Conservation (phyloP, 2,329 filamentous ascomycete genomes). For the Fusarium sp. region DNA sequence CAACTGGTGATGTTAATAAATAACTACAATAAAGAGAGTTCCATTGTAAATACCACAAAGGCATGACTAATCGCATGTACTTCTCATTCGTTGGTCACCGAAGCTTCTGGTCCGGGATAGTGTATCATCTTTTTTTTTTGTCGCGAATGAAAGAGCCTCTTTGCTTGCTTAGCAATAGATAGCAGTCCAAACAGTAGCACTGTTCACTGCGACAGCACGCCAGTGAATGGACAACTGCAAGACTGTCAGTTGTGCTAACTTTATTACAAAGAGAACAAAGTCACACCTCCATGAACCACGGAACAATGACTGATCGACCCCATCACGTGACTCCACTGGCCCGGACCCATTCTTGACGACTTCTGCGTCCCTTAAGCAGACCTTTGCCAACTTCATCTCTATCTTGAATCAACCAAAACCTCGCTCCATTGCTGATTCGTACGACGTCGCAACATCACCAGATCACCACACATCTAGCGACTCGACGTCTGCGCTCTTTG, state of each 20-base stretch:
- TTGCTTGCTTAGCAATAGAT: slow-evolving; percentile 7
- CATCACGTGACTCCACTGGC: slow-evolving; percentile 41
- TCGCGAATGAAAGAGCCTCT: slow-evolving; percentile 12
- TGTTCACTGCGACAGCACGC: background rate
- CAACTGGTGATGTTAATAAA: background rate
- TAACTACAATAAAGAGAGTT: background rate
- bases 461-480: slow-evolving; percentile 24
- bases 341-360: slow-evolving; percentile 43
- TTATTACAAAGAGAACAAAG: slow-evolving; percentile 20
- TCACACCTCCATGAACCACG: background rate
- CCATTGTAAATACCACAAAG: background rate
- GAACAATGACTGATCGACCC: slow-evolving; percentile 11
- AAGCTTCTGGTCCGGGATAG: slow-evolving; percentile 35
- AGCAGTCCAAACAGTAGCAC: background rate
- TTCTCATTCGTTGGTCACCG: slow-evolving; percentile 6
- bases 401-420: slow-evolving; percentile 35
- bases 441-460: slow-evolving; percentile 27
- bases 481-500: background rate
- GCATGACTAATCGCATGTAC: slow-evolving; percentile 23
- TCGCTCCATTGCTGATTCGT: slow-evolving; percentile 31
- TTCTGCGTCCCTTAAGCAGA: slow-evolving; percentile 40
- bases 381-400: slow-evolving; percentile 41
- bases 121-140: slow-evolving; percentile 7
- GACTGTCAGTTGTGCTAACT: background rate
- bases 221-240: background rate